Evolutionary conservation across 1,139 yeast genomes (phyloP).

Genomic region (Kurtzmaniella natalensis): DNA sequence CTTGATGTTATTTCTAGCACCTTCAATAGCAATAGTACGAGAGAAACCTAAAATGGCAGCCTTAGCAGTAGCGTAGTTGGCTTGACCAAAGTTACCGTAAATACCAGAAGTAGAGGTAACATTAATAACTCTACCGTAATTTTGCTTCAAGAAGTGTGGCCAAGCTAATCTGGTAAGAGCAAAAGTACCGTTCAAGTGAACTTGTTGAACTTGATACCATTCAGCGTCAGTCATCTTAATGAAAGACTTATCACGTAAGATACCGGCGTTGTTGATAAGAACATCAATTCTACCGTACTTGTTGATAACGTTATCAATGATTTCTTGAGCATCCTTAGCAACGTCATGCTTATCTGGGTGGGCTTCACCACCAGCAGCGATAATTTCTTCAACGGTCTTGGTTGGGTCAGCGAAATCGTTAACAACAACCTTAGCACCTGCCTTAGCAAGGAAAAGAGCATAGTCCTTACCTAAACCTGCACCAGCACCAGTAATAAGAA

Average conservation of each 20-base stretch:
- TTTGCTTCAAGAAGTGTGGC: slow-evolving; percentile 80
- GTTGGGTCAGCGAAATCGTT: slow-evolving; percentile 83
- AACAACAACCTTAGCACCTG: slow-evolving; percentile 94
- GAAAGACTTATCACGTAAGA: slow-evolving; percentile 86
- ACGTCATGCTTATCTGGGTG: slow-evolving; percentile 82
- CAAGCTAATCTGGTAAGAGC: slow-evolving; percentile 86
- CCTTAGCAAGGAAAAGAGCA: slow-evolving; percentile 78
- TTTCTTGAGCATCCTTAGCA: slow-evolving; percentile 69
- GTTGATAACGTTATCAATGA: slow-evolving; percentile 73
- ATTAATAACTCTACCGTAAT: slow-evolving; percentile 79
- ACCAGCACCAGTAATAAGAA: slow-evolving; percentile 93
- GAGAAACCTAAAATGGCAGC: slow-evolving; percentile 84
- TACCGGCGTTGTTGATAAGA: slow-evolving; percentile 90
- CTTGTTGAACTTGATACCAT: slow-evolving; percentile 79
- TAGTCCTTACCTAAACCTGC: slow-evolving; percentile 92
- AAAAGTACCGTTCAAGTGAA: slow-evolving; percentile 81
- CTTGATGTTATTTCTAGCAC: slow-evolving; percentile 69
- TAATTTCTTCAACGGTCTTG: slow-evolving; percentile 74
- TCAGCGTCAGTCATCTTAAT: slow-evolving; percentile 77
- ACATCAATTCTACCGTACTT: slow-evolving; percentile 83
- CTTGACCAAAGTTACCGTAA: slow-evolving; percentile 96
- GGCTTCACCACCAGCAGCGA: slow-evolving; percentile 73
- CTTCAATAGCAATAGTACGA: slow-evolving; percentile 85
- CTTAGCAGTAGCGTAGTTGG: slow-evolving; percentile 93
- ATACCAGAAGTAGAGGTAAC: slow-evolving; percentile 95